Base-by-base conservation (phyloP, 2,329 filamentous ascomycete genomes). In the Ceratocystis lukuohia region DNA sequence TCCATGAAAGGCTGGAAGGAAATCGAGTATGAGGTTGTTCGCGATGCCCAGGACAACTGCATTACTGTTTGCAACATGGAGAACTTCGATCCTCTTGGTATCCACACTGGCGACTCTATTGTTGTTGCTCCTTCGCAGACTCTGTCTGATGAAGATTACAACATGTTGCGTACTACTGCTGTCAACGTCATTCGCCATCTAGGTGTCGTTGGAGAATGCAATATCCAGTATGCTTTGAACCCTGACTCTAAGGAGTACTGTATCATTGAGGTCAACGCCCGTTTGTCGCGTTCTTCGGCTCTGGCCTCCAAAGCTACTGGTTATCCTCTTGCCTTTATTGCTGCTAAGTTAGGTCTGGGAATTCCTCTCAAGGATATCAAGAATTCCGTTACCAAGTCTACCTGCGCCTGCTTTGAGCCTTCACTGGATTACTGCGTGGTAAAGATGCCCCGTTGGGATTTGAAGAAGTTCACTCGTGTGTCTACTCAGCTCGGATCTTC, bases 1-100 rank as follows among this genome's bases (percentile, higher is more conserved):
- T 96, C 91, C 79, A 97, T 99, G 93, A 97, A 97, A 80, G 94
- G 94, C 68, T 99, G 94, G 94, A 99, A 99, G 77, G 94, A 99
- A 77, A 95, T 97, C 69, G 94, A 99, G 76, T 99, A 97, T 74
- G 94, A 99, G 76, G 94, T 97, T 69, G 94, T 99, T 50, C 88
- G 94, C 73, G 94, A 97, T 79, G 88, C 87, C 67, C 86, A 91
- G 72, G 92, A 99, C 79, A 97, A 97, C 82, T 99, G 94, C 75
- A 97, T 99, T 75, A 99, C 94, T 5, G 94, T 99, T 69, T 99
- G 94, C 77, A 99, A 99, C 80, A 97, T 99, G 94, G 94, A 99
- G 80, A 99, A 99, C 79, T 99, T 99, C 73, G 94, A 99, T 75
- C 94, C 94, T 66, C 86, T 99, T 1, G 94, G 94, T 72, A 97